Evolutionary conservation across 306 rosid species (phyloP).

Genomic region (Vicia faba): DNA sequence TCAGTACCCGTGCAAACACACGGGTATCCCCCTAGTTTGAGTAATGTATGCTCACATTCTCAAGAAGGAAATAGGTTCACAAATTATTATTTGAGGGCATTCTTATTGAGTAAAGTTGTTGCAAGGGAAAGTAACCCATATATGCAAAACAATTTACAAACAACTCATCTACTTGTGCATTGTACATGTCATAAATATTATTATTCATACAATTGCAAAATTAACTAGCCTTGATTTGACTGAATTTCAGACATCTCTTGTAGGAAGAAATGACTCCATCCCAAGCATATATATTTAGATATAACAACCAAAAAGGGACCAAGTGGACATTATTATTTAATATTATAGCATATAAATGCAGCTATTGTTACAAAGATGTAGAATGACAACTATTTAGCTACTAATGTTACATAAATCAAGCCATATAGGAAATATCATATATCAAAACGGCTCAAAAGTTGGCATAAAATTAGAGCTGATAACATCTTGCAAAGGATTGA

Average conservation of each 20-base stretch:
- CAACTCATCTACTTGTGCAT: too few relatives aligned
- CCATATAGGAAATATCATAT: slow-evolving; percentile 7
- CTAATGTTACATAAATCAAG: slow-evolving; percentile 25
- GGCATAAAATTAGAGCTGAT: slow-evolving; percentile 15
- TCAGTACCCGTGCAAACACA: too few relatives aligned
- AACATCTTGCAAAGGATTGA: slow-evolving; percentile 22
- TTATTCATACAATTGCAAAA: neutral
- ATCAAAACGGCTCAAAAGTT: slow-evolving; percentile 19
- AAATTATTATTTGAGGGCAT: too few relatives aligned
- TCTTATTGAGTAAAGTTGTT: too few relatives aligned
- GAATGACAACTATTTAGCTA: slow-evolving; percentile 21
- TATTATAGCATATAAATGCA: slow-evolving; percentile 24
- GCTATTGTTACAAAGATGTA: slow-evolving; percentile 26
- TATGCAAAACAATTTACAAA: too few relatives aligned
- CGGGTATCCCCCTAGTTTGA: too few relatives aligned
- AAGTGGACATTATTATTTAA: neutral
- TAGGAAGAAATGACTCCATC: neutral
- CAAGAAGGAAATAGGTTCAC: too few relatives aligned
- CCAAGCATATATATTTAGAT: slow-evolving; percentile 3
- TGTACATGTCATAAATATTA: too few relatives aligned
- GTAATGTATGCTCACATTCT: too few relatives aligned
- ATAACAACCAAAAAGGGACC: slow-evolving; percentile 8
- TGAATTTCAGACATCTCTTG: neutral
- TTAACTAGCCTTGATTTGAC: neutral
- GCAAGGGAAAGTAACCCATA: too few relatives aligned